Conservation (phyloP, 2,329 filamentous ascomycete species). For the Magnaporthiopsis poae region DNA sequence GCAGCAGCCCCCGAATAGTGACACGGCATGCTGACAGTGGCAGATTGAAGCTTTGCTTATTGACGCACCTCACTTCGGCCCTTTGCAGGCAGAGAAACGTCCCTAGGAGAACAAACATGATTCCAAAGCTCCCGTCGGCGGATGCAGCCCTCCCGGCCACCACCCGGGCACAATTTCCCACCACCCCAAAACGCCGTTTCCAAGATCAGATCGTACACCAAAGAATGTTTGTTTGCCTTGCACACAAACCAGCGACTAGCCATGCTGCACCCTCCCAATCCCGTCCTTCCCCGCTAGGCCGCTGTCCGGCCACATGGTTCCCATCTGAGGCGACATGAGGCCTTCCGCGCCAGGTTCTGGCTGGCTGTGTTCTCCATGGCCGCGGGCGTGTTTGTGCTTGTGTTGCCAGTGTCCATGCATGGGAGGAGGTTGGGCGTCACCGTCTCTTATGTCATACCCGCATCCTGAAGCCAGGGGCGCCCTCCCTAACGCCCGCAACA, state of each 20-base stretch:
- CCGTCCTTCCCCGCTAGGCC: neutral
- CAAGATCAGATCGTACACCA: neutral
- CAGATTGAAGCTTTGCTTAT: neutral
- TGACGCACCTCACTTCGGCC: too few species aligned
- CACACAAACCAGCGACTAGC: neutral
- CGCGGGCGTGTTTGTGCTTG: neutral
- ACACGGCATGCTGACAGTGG: neutral
- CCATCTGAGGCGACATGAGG: too few species aligned
- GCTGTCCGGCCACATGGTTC: neutral
- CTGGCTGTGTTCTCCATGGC: neutral
- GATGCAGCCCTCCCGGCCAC: neutral
- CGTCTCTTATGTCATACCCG: conserved; percentile 2
- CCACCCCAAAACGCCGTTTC: too few species aligned
- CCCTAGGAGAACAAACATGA: too few species aligned
- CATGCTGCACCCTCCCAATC: neutral
- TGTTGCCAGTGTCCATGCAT: neutral
- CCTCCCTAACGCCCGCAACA: conserved; percentile 4
- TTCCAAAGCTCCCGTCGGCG: too few species aligned
- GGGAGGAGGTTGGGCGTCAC: conserved; percentile 1
- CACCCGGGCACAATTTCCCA: neutral
- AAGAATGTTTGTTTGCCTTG: neutral
- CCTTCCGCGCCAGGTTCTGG: too few species aligned
- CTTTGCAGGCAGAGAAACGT: too few species aligned
- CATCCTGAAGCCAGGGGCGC: neutral
- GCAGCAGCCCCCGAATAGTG: neutral